A percentile compares a stretch with the other conserved stretches of the same genome.
phyloP scores from a whole-genome alignment of 169 alveolate species.

The Eimeria falciformis region DNA sequence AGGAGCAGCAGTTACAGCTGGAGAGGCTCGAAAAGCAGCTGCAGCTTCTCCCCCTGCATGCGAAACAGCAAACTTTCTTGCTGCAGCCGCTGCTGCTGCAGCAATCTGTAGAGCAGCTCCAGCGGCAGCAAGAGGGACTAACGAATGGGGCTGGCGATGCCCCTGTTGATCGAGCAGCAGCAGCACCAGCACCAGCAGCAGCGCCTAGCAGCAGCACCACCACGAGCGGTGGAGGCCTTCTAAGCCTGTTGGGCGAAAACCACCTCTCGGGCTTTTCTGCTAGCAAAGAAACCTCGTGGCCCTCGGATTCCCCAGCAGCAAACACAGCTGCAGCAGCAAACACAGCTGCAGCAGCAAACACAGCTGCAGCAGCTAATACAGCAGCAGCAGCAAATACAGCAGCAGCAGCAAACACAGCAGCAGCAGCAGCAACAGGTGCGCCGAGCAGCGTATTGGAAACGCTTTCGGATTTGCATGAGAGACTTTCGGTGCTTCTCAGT shows the following conservation, averaged over 20 bases:
- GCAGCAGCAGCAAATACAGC: conserved; percentile 8
- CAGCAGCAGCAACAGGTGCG: not conserved
- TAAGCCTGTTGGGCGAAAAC: not conserved
- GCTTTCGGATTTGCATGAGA: conserved; percentile 15
- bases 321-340: conserved; percentile 5
- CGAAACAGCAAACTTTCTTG: conserved; percentile 19
- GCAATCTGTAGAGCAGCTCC: conserved; percentile 1
- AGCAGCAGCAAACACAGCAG: not conserved
- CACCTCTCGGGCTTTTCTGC: not conserved
- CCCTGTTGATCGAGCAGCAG: not conserved
- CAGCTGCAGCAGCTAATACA: not conserved
- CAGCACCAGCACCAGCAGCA: not conserved
- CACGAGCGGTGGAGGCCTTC: not conserved
- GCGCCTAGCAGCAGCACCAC: conserved; percentile 1
- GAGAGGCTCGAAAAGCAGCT: conserved; percentile 43
- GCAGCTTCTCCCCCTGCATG: conserved; percentile 21
- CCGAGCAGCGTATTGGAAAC: conserved; percentile 30
- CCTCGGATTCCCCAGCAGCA: too few relatives aligned
- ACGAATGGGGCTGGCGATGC: not conserved
- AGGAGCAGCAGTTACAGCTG: conserved; percentile 47
- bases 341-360: not conserved
- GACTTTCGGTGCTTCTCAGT: conserved; percentile 10
- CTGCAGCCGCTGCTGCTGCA: conserved; percentile 52
- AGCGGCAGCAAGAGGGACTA: conserved; percentile 2
- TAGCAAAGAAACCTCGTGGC: too few relatives aligned